Base-by-base conservation (phyloP, 2,329 filamentous ascomycete species). In the Monosporascus sp. region DNA sequence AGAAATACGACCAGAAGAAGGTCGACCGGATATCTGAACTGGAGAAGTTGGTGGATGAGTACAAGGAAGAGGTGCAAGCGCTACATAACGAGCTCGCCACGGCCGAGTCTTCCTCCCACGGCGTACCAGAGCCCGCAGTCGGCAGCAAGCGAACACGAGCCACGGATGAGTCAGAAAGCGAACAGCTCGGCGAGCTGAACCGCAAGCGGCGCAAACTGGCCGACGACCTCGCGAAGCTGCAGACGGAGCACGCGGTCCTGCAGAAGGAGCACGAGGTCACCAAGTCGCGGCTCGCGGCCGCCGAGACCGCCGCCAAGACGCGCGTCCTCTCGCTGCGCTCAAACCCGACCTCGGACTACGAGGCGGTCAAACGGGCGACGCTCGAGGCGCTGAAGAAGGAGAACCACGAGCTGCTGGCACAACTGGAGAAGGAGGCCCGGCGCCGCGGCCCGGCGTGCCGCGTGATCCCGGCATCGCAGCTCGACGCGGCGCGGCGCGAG, bases 321-420 rank as follows among this genome's bases (percentile, higher is more conserved):
- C 89, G 94, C 37, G 79, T 97, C 47, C 81, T 99, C 25, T 87
- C 94, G 51, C 77, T 97, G 15, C 88, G 90, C 53, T 86, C 88
- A n/a, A 99, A 99, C 68, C 94, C 94, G 0, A 97, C 94, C 0
- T 84, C 91, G 0, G 84, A 94, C 63, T 83, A 83, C 55, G 90
- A 96, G 72, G 87, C 88, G 3, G 83, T 96, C 68, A 96, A 97
- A 72, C 79, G 87, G 49, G 79, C 84, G 9, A 96, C 90, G 0
- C 81, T 99, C 15, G 79, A 79, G 9, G 86, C 87, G 0, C 81
- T 99, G 9, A 83, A 87, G 60, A 82, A 85, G 55, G 94, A 97
- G 67, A 99, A 99, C 70, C 78, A 81, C 7, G 89, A 93, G 31
- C 82, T 97, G 7, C 79, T 96, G 2, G 78, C 84, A 0, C 88